phyloP scores from a whole-genome alignment of 2,329 filamentous ascomycete genomes.

The Trichoderma guizhouense region DNA sequence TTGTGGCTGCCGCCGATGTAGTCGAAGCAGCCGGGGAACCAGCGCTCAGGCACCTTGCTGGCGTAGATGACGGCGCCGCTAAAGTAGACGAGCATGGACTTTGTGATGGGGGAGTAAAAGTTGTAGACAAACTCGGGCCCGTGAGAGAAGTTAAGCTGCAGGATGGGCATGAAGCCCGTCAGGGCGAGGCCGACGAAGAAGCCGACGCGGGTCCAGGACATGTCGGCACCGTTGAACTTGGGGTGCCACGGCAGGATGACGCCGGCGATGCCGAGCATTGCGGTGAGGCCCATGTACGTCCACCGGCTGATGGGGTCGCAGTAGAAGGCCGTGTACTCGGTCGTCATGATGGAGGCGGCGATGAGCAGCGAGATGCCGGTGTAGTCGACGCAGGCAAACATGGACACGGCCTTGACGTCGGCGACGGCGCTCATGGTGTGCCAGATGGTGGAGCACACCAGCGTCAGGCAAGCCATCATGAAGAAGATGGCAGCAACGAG shows the following conservation, averaged over 20 bases:
- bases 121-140: conserved; percentile 77
- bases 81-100: conserved; percentile 84
- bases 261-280: conserved; percentile 76
- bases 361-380: conserved; percentile 95
- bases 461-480: conserved; percentile 89
- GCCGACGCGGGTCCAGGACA: conserved; percentile 86
- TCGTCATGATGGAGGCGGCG: conserved; percentile 94
- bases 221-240: conserved; percentile 85
- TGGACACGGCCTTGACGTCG: conserved; percentile 82
- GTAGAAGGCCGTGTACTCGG: conserved; percentile 98
- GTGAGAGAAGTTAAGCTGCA: conserved; percentile 76
- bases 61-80: conserved; percentile 83
- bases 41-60: conserved; percentile 87
- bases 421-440: conserved; percentile 98
- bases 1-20: conserved; percentile 96
- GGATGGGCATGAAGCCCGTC: conserved; percentile 84
- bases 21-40: conserved; percentile 89
- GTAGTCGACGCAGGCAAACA: conserved; percentile 97
- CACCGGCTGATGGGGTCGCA: conserved; percentile 87
- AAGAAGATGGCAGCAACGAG: conserved; percentile 93
- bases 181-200: conserved; percentile 87
- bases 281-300: conserved; percentile 80
- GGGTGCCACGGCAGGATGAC: conserved; percentile 96
- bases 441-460: conserved; percentile 94
- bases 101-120: conserved; percentile 84